These are phyloP conservation scores for Scleroderma bovista DNA, from an alignment of 768 basidiomycete genomes.

Conservation along the genomic window DNA sequence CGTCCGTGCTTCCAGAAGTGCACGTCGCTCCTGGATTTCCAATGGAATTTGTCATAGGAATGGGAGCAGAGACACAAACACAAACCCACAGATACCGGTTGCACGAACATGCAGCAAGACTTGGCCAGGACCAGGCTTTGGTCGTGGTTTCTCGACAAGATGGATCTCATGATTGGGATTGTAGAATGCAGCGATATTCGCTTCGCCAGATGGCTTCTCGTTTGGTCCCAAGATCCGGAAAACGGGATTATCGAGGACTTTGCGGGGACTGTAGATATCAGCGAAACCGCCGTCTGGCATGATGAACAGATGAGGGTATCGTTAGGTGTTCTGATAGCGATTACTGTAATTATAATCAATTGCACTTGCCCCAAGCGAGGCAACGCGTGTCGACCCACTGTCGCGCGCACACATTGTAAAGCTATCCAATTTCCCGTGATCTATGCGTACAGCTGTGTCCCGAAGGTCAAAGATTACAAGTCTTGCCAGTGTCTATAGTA, in stretches of 20 bases:
- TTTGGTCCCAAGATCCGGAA: constrained; percentile 48
- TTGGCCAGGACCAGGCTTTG: constrained; percentile 57
- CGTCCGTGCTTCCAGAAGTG: constrained; percentile 72
- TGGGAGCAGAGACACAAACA: neutral
- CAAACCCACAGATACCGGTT: constrained; percentile 66
- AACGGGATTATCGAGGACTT: constrained; percentile 49
- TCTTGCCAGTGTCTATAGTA: constrained; percentile 21
- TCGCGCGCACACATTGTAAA: neutral
- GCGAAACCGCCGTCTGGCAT: constrained; percentile 27
- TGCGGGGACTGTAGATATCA: constrained; percentile 49
- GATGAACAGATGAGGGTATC: neutral
- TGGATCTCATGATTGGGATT: constrained; percentile 60
- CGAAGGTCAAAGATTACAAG: constrained; percentile 23
- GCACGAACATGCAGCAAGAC: constrained; percentile 62
- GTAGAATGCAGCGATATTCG: constrained; percentile 61
- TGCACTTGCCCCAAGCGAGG: neutral
- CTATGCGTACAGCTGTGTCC: constrained; percentile 14
- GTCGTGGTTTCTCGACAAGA: constrained; percentile 59
- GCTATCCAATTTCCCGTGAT: constrained; percentile 1
- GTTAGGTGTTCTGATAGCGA: too few species aligned
- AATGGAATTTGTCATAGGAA: neutral
- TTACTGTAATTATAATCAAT: too few species aligned
- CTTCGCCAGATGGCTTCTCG: constrained; percentile 42
- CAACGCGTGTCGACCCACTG: too few species aligned
- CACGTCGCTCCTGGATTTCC: constrained; percentile 53